Conservation (phyloP, 176 grass and related monocot species). For the Oryza australiensis region DNA sequence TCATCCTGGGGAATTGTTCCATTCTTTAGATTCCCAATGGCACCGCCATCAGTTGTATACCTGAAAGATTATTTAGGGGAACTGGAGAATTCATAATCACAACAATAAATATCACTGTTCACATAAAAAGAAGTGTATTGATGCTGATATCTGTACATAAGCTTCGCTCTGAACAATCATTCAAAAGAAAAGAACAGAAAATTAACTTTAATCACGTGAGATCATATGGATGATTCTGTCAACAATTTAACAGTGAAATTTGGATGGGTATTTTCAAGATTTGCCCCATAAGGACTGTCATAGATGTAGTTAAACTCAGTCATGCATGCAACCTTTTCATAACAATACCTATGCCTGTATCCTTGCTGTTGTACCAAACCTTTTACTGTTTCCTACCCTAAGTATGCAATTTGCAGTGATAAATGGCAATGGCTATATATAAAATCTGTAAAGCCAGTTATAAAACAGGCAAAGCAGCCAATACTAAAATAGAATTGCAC, state of each 20-base stretch:
- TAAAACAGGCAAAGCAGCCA: not conserved
- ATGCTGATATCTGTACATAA: slow-evolving; percentile 2
- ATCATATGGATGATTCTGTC: not conserved
- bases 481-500: slow-evolving; percentile 20
- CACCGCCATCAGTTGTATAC: slow-evolving; percentile 93
- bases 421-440: not conserved
- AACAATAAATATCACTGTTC: slow-evolving; percentile 5
- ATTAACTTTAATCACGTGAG: not conserved
- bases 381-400: not conserved
- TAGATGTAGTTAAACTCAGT: not conserved
- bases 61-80: slow-evolving; percentile 51
- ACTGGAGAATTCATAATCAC: slow-evolving; percentile 27
- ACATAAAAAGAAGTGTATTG: not conserved
- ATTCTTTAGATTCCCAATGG: slow-evolving; percentile 54
- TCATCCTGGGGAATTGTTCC: slow-evolving; percentile 76
- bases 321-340: slow-evolving; percentile 9
- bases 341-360: not conserved
- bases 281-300: not conserved
- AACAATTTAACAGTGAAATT: not conserved
- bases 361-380: not conserved
- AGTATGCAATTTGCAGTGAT: not conserved
- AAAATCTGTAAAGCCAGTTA: slow-evolving; percentile 26
- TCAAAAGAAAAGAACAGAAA: not conserved
- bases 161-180: not conserved
- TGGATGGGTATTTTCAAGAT: not conserved